Evolutionary conservation across 352 stramenopile species (phyloP), one percentile per base, ranked within the genome.

Genomic region (Phytophthora pistaciae): DNA sequence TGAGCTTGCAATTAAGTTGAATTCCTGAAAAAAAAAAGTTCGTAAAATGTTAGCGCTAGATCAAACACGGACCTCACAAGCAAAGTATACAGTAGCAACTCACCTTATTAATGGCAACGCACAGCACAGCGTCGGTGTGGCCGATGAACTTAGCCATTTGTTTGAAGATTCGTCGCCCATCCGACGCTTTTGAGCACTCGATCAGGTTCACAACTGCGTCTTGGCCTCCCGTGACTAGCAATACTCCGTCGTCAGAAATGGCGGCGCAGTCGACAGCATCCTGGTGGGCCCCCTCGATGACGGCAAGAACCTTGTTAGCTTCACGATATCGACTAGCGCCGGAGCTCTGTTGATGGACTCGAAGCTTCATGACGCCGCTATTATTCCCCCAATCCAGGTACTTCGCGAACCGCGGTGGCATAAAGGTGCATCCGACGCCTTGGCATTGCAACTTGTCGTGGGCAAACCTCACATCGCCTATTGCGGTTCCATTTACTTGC

Each of bases 201-300:
- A 93, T 77, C 11, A 92, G 74, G 50, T 93, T 95, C 23, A 95
- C 88, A 1, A 89, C 79, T 6, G 84, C 82, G 57, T 95, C 88
- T 44, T 92, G 72, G 0, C 84, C 88, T 13, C 88, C 88, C 1
- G 79, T 92, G 1, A 93, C 83, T 5, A 95, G 65, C 1, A 91
- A 53, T 3, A 70, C 48, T 1, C 88, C 86, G 33, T 93, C 88
- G 14, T 85, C 85, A 1, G 85, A 90, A 23, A 93, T 79, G 9
- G 77, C 68, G 0, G 79, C 86, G 44, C 85, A 93, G 58, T 87
- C 90, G 21, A 93, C 69, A 8, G 18, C 55, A 42, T 78, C 80
- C 42, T 87, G 64, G 46, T 95, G 88, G 2, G 80, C 84, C 27
- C 82, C 86, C 66, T 93, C 88, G 29, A 95, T 81, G 7, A 93